These are phyloP conservation scores for Alternaria angustiovoidea DNA, from an alignment of 2,329 filamentous ascomycete genomes.

Conservation along the genomic window DNA sequence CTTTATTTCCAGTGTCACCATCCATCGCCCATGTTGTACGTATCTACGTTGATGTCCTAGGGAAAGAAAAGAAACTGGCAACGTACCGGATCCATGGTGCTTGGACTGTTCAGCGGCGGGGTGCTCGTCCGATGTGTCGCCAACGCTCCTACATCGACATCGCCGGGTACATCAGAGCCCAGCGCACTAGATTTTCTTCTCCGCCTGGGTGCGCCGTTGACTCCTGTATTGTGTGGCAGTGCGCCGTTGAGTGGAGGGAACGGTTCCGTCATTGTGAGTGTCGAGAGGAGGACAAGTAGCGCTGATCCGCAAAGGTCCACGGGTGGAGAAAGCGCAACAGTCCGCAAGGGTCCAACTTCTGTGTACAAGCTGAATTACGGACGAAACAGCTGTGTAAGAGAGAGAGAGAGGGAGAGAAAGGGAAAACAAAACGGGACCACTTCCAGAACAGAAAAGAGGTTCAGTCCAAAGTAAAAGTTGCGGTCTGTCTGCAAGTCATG, in stretches of 20 bases:
- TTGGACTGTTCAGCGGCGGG: constrained; percentile 27
- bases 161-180: constrained; percentile 61
- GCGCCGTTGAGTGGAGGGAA: constrained; percentile 42
- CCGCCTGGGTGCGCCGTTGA: constrained; percentile 31
- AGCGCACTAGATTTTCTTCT: constrained; percentile 59
- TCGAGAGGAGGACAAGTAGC: neutral
- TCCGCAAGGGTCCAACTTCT: too few relatives aligned
- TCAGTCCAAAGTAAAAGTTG: neutral
- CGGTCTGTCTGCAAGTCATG: too few relatives aligned
- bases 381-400: too few relatives aligned
- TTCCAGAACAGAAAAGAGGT: too few relatives aligned
- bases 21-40: too few relatives aligned
- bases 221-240: constrained; percentile 17
- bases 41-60: too few relatives aligned
- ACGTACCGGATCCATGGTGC: constrained; percentile 33
- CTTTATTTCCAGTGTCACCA: neutral
- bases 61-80: neutral
- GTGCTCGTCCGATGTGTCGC: constrained; percentile 52
- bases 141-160: constrained; percentile 60
- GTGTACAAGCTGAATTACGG: too few relatives aligned
- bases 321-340: too few relatives aligned
- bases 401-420: too few relatives aligned
- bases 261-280: constrained; percentile 39
- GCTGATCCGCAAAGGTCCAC: neutral
- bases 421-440: too few relatives aligned